Conservation (phyloP, 2,329 filamentous ascomycete species). For the Colletotrichum sublineola region DNA sequence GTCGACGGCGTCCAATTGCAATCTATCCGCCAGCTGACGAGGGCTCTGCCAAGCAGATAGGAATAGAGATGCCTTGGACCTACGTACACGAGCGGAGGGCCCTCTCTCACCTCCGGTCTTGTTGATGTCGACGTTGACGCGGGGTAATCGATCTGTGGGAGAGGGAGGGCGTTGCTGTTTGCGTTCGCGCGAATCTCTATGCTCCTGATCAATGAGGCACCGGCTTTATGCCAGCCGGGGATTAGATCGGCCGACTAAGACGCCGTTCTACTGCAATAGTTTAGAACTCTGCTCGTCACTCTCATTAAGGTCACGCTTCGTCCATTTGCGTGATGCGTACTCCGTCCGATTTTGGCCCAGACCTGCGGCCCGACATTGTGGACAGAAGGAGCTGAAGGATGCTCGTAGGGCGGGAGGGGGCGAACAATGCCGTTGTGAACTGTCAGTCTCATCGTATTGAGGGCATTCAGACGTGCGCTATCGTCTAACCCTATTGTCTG, state of each 20-base stretch:
- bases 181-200: neutral
- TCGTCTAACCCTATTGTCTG: neutral
- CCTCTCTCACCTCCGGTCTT: neutral
- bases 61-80: neutral
- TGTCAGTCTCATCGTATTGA: neutral
- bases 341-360: neutral
- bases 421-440: neutral
- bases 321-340: neutral
- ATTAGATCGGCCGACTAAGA: neutral
- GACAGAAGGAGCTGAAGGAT: neutral
- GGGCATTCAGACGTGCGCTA: neutral
- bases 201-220: neutral
- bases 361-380: conserved; percentile 13
- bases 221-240: neutral
- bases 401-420: neutral
- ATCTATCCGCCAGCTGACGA: neutral
- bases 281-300: neutral
- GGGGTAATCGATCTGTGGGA: too few relatives aligned
- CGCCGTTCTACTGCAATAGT: neutral
- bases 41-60: too few relatives aligned
- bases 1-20: neutral
- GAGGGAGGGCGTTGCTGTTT: neutral
- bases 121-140: neutral
- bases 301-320: too few relatives aligned
- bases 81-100: neutral